Evolutionary conservation across 345 rosid genomes (phyloP), one percentile per base, ranked within the genome.

Genomic region (Boechera stricta): DNA sequence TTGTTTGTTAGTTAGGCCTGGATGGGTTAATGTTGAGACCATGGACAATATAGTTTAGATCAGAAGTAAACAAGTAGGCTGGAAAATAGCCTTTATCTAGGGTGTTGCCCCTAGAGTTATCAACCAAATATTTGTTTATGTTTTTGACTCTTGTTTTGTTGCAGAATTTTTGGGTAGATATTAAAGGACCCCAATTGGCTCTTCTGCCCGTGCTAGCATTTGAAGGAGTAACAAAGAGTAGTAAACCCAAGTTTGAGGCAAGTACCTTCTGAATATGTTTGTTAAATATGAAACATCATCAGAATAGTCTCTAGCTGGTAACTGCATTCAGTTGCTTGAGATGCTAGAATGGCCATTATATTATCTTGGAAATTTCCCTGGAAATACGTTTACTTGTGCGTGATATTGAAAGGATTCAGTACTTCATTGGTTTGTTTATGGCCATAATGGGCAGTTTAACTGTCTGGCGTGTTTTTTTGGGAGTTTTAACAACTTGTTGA

Each of bases 121-220:
- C 35, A 62, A n/a, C 36, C 35, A 44, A 44, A 24, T 13, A 1
- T 63, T 7, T 39, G 33, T 13, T 28, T 36, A 11, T 38, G 16
- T 0, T 64, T 28, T 13, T 26, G 36, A 63, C 13, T 12, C 5
- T 4, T 42, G 53, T 44, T 64, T 42, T 2, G 8, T 44, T 64
- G 68, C 68, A 64, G 68, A 64, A 64, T 15, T 64, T 18, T 44
- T 64, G 53, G 68, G 26, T 64, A 7, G 68, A 64, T 3, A 44
- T 64, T 44, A 64, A 64, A 64, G 68, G 68, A 29, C 68, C 68
- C 12, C 68, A 64, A 8, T 2, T 64, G 38, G 68, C 68, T 44
- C 53, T 44, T 28, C 44, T 44, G 2, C 53, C 68, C 0, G 38
- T 28, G 13, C 38, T 64, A 26, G 68, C 68, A 28, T 64, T 64